phyloP scores from a whole-genome alignment of 202 grass and related monocot species.

The Zoysia matrella region DNA sequence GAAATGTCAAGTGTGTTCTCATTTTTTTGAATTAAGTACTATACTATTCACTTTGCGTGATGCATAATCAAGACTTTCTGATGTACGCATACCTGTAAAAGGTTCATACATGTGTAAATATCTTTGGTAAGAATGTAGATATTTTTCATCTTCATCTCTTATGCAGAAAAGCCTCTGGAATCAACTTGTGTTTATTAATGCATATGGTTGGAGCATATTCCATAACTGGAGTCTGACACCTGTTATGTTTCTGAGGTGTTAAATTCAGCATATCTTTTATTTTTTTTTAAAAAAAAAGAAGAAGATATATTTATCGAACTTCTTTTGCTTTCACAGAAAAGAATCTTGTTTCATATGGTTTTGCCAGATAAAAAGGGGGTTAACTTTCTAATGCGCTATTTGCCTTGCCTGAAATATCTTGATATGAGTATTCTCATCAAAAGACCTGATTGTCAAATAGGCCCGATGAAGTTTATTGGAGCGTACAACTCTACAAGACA shows the following conservation, averaged over 20 bases:
- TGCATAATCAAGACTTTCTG: slow-evolving; percentile 14
- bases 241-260: slow-evolving; percentile 37
- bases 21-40: slow-evolving; percentile 12
- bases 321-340: slow-evolving; percentile 28
- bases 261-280: slow-evolving; percentile 43
- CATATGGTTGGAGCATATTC: slow-evolving; percentile 50
- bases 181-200: slow-evolving; percentile 50
- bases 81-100: neutral
- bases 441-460: slow-evolving; percentile 2
- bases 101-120: slow-evolving; percentile 27
- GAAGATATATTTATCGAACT: slow-evolving; percentile 29
- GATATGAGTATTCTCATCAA: neutral
- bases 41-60: neutral
- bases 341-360: too few relatives aligned
- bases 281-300: slow-evolving; percentile 18
- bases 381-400: too few relatives aligned
- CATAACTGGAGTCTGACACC: slow-evolving; percentile 38
- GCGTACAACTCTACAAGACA: neutral
- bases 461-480: neutral
- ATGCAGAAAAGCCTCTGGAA: slow-evolving; percentile 21
- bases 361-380: too few relatives aligned
- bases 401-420: too few relatives aligned
- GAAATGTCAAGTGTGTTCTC: neutral
- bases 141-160: slow-evolving; percentile 21
- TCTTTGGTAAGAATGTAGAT: slow-evolving; percentile 12